A percentile compares a stretch with the other conserved stretches of the same genome.
phyloP scores from a whole-genome alignment of 208 protist genomes.

The Leishmania aethiopica region DNA sequence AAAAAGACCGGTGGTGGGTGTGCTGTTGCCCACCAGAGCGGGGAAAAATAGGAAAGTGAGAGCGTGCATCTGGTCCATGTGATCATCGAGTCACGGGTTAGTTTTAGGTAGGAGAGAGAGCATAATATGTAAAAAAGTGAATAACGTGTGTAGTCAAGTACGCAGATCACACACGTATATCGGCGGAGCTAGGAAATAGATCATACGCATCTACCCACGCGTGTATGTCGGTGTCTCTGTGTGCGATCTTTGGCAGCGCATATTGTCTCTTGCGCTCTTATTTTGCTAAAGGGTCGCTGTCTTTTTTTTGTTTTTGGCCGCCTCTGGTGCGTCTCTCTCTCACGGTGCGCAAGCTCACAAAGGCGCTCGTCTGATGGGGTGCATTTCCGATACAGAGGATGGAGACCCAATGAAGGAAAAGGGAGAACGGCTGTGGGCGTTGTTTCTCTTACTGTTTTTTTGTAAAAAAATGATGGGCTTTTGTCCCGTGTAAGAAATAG shows the following conservation, averaged over 20 bases:
- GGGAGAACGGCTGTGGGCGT: background rate
- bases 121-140: background rate
- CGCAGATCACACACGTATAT: background rate
- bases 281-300: background rate
- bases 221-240: background rate
- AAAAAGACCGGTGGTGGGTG: background rate
- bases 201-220: background rate
- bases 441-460: background rate
- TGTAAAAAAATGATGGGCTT: background rate
- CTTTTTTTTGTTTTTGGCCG: background rate
- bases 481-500: background rate
- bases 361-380: background rate
- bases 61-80: background rate
- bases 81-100: background rate
- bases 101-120: background rate
- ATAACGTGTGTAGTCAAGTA: background rate
- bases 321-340: background rate
- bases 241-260: background rate
- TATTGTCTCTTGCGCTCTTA: background rate
- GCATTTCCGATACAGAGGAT: background rate
- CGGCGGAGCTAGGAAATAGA: background rate
- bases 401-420: background rate
- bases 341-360: background rate
- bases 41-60: background rate
- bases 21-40: background rate